Conservation (phyloP, 192 early-diverging fungal species). For the Entophlyctis luteolus region DNA sequence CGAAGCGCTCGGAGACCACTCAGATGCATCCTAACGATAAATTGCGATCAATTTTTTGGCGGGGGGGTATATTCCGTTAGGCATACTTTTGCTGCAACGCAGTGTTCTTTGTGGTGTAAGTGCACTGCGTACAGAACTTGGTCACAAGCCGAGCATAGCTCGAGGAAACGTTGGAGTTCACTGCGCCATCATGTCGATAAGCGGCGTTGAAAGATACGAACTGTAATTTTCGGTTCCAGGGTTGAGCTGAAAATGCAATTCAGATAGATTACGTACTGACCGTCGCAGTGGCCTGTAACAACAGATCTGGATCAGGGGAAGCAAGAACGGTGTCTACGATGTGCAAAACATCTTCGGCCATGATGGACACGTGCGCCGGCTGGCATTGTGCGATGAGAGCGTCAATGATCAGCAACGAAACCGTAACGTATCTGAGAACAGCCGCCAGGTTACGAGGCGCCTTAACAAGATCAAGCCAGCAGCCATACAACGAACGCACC, state of each 20-base stretch:
- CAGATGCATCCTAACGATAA: slow-evolving; percentile 34
- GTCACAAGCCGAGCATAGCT: slow-evolving; percentile 29
- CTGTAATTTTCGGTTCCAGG: slow-evolving; percentile 23
- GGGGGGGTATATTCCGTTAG: background rate
- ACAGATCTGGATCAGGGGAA: slow-evolving; percentile 57
- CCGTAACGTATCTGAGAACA: slow-evolving; percentile 63
- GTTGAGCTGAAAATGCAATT: too few relatives aligned
- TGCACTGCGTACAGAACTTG: slow-evolving; percentile 30
- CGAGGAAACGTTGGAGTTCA: slow-evolving; percentile 56
- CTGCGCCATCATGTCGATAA: slow-evolving; percentile 62
- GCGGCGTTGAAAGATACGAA: slow-evolving; percentile 67
- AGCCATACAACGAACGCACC: too few relatives aligned
- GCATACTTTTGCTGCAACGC: slow-evolving; percentile 35
- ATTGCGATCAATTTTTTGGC: too few relatives aligned
- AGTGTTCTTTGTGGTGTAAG: slow-evolving; percentile 11
- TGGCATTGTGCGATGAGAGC: slow-evolving; percentile 67
- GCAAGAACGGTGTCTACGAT: slow-evolving; percentile 61
- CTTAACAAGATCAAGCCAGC: too few relatives aligned
- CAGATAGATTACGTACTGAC: slow-evolving; percentile 38
- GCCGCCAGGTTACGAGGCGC: too few relatives aligned
- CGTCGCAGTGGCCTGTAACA: slow-evolving; percentile 56
- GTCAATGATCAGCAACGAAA: slow-evolving; percentile 73
- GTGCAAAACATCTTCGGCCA: slow-evolving; percentile 71
- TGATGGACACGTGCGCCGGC: slow-evolving; percentile 68
- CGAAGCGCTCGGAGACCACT: slow-evolving; percentile 36